Percentiles rank a stretch among this genome's conserved stretches.
Conservation (phyloP, 345 rosid species). For the Arabis hirsuta region DNA sequence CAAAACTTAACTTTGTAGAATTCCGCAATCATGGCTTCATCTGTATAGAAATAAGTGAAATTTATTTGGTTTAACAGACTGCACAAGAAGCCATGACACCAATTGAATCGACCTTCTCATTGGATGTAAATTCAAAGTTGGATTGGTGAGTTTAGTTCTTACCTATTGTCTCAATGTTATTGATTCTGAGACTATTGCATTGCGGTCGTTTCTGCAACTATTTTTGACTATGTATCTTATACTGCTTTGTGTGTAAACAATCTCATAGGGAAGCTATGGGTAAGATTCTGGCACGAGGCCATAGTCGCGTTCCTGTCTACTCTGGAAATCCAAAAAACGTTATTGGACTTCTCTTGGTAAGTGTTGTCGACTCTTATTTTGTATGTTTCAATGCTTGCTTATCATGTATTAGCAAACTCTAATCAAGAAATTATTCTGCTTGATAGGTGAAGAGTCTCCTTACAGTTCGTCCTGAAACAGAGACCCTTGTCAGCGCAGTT, state of each 20-base stretch:
- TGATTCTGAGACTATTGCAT: not conserved
- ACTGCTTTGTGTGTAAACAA: not conserved
- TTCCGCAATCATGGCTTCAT: not conserved
- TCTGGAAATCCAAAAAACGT: slow-evolving; percentile 86
- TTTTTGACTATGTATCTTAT: not conserved
- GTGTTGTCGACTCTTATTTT: not conserved
- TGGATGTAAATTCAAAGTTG: slow-evolving; percentile 95
- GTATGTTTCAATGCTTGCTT: slow-evolving; percentile 5
- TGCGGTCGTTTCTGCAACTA: not conserved
- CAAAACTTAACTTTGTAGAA: not conserved
- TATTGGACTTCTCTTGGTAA: slow-evolving; percentile 94
- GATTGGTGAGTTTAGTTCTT: slow-evolving; percentile 69
- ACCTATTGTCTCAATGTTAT: not conserved
- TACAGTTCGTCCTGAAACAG: slow-evolving; percentile 98
- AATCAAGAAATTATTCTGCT: slow-evolving; percentile 5
- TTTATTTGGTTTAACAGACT: slow-evolving; percentile 57
- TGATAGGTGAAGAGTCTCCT: slow-evolving; percentile 93
- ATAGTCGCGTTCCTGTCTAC: slow-evolving; percentile 96
- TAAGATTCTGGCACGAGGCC: slow-evolving; percentile 92
- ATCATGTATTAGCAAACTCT: slow-evolving; percentile 1
- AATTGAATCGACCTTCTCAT: slow-evolving; percentile 94
- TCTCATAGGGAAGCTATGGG: slow-evolving; percentile 98
- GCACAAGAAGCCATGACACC: slow-evolving; percentile 99
- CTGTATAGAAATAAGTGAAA: not conserved
- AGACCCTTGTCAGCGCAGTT: slow-evolving; percentile 95